Evolutionary conservation across 1,284 basidiomycete genomes (phyloP), one percentile per base, ranked within the genome.

Genomic region (Schizopora paradoxa): DNA sequence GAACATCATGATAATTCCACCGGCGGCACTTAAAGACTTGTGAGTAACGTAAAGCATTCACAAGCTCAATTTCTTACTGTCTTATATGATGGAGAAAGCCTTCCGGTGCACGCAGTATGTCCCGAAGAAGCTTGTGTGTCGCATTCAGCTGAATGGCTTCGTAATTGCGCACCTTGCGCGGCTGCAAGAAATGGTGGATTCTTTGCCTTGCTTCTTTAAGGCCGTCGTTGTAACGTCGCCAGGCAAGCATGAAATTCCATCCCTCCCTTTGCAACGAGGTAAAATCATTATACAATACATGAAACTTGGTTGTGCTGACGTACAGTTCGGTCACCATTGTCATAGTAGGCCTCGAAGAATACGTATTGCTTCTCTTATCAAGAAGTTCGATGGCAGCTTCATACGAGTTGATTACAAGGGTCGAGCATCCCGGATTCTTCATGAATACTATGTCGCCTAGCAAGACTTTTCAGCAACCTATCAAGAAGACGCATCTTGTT

Each of bases 1-100:
- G 23, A 43, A 10, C 25, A 35, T 51, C 37, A 66, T 53, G 25
- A 63, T 60, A 26, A 64, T 58, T 2, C 60, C 60, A n/a, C 54
- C 62, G 22, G 35, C 29, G 18, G 29, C 14, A n/a, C 41, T 48
- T 28, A 8, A 6, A 7, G 14, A 25, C 28, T 22, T 26, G 21
- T 1, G 10, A 18, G 26, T 33, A 42, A 31, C 31, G 16, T 6
- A 10, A 10, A 25, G 4, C 26, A 33, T 21, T 23, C 6, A 33
- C 11, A 16, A 35, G 11, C 21, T 11, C 25, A 14, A 6, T 14
- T 18, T 34, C 31, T n/a, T 18, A 43, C 41, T 32, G 5, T 35
- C 41, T n/a, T 23, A 43, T 34, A 34, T 43, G 41, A 2, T 35
- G 21, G n/a, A 35, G 25, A 18, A 19, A 45, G 5, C 38, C 32